Conservation (phyloP, 2,329 filamentous ascomycete species). For the Onygenales sp. region DNA sequence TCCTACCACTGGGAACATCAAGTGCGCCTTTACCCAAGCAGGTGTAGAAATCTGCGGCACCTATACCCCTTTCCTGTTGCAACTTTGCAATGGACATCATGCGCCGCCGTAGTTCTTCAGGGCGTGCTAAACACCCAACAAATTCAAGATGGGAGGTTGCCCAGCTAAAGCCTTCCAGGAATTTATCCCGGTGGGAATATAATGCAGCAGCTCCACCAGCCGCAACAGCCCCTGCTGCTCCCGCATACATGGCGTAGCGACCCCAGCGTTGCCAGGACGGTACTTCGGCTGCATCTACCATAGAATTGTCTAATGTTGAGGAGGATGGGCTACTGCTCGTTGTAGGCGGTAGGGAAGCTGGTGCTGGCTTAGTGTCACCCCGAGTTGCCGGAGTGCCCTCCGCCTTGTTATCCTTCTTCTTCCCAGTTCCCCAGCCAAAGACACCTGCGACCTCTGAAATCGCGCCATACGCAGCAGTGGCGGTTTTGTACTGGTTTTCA, state of each 20-base stretch:
- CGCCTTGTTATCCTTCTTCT: slow-evolving; percentile 7
- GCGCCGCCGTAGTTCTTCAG: slow-evolving; percentile 68
- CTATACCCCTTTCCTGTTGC: slow-evolving; percentile 56
- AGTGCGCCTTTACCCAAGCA: slow-evolving; percentile 61
- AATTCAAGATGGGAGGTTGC: slow-evolving; percentile 87
- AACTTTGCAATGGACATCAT: slow-evolving; percentile 59
- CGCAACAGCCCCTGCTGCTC: slow-evolving; percentile 68
- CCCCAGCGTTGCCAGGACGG: slow-evolving; percentile 69
- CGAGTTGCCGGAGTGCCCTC: slow-evolving; percentile 21
- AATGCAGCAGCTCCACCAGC: slow-evolving; percentile 75
- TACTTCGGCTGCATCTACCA: slow-evolving; percentile 37
- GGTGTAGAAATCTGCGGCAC: slow-evolving; percentile 82
- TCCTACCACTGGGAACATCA: slow-evolving; percentile 13
- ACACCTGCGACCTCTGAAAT: slow-evolving; percentile 53
- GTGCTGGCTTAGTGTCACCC: slow-evolving; percentile 14
- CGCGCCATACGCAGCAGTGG: slow-evolving; percentile 59
- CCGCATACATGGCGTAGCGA: slow-evolving; percentile 75
- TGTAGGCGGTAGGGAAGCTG: slow-evolving; percentile 25
- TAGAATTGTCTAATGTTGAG: slow-evolving; percentile 19
- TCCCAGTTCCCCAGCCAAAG: slow-evolving; percentile 51
- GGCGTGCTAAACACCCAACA: slow-evolving; percentile 77
- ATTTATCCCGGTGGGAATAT: slow-evolving; percentile 73
- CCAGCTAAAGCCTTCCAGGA: slow-evolving; percentile 70
- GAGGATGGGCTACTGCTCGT: slow-evolving; percentile 18
- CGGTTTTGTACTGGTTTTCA: slow-evolving; percentile 74